Base-by-base conservation (phyloP, 345 rosid genomes). In the Pistacia integerrima region DNA sequence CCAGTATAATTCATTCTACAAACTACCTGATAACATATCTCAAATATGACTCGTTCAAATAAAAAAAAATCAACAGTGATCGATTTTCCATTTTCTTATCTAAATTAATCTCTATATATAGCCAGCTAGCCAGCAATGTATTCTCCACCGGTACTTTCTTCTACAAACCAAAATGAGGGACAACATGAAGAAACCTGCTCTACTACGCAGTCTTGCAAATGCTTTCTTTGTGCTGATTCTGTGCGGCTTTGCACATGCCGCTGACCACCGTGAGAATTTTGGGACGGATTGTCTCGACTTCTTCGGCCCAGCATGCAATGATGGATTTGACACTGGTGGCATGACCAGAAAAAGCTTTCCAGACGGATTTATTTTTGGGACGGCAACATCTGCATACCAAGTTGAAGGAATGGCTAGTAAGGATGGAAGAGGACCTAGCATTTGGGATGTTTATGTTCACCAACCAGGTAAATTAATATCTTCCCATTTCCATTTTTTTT, bases 391-490 rank as follows among this genome's bases (percentile, higher is more conserved):
- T 2, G 92, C 92, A 14, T 87, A 78, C 64, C 89, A 89, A 65
- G 88, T 84, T 35, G 91, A 91, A 84, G 94, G 94, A 18, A 87
- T 85, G 89, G 85, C 91, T 1, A 74, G 80, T 25, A 82, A 88
- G 64, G 91, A 77, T 38, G 94, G 94, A 2, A 84, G 89, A 66
- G 94, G 92, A 0, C 92, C 92, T 3, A 79, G 88, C 80, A 88
- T 89, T 73, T 91, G 94, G 94, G 92, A 90, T 82, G 84, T 16
- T 11, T 88, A 67, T 64, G 77, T 83, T 33, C 77, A 84, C 67
- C 67, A 62, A 14, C 94, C 91, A 1, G 94, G 92, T 85, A 58
- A 38, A 28, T 4, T 17, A 2, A 18, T 22, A 57, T 14, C 35
- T 7, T 6, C 1, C 14, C 18, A 1, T 49, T 28, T 67, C 10